Conservation (phyloP, 1,284 basidiomycete species). For the Pseudozyma flocculosa region DNA sequence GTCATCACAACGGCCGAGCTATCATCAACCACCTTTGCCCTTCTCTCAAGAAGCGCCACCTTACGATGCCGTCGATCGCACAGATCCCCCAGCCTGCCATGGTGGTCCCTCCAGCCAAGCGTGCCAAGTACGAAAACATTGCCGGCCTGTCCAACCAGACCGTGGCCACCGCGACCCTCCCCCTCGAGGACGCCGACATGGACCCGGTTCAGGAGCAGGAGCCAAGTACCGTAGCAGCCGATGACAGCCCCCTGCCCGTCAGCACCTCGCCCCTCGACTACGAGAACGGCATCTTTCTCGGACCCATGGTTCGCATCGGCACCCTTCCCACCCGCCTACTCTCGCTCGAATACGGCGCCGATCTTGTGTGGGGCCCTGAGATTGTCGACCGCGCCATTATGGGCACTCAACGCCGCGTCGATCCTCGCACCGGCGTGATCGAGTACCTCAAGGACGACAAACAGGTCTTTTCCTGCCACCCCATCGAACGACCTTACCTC, state of each 20-base stretch:
- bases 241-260: constrained; percentile 19
- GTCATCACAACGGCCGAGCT: too few relatives aligned
- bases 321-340: constrained; percentile 75
- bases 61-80: constrained; percentile 32
- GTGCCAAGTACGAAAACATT: constrained; percentile 17
- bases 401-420: constrained; percentile 75
- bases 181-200: constrained; percentile 13
- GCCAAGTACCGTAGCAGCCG: constrained; percentile 14
- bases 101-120: constrained; percentile 23
- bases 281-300: constrained; percentile 50
- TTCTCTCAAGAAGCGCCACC: too few relatives aligned
- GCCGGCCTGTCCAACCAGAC: background rate
- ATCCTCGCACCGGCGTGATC: constrained; percentile 87
- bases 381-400: constrained; percentile 95
- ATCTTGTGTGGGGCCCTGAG: constrained; percentile 95
- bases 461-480: constrained; percentile 87
- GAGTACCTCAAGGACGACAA: constrained; percentile 73
- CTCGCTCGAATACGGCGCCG: constrained; percentile 87
- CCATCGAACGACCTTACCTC: constrained; percentile 67
- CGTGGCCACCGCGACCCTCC: background rate
- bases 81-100: constrained; percentile 16
- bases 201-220: constrained; percentile 20
- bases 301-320: constrained; percentile 55
- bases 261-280: constrained; percentile 24
- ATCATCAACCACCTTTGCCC: too few relatives aligned